Percentiles rank a stretch among this genome's conserved stretches.
Evolutionary conservation across 148 eudicot genomes (phyloP).

Genomic region (Cornus florida): DNA sequence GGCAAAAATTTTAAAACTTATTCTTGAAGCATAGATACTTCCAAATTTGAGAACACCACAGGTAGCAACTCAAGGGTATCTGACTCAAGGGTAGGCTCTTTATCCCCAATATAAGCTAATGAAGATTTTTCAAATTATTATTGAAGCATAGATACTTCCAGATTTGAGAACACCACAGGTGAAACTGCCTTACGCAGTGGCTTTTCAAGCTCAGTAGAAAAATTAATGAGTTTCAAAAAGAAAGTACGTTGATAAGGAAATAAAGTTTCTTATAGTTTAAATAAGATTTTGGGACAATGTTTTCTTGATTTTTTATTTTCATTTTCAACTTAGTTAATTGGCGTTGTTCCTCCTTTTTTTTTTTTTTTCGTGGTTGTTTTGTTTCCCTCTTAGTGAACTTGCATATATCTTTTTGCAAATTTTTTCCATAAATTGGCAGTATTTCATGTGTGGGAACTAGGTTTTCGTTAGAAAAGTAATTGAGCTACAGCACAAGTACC

Average conservation of each 20-base stretch:
- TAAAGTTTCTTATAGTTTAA: too few species aligned
- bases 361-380: neutral
- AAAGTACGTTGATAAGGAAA: too few species aligned
- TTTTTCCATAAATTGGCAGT: constrained; percentile 1
- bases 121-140: too few species aligned
- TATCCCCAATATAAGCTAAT: too few species aligned
- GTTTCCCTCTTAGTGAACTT: neutral
- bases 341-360: too few species aligned
- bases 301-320: neutral
- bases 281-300: neutral
- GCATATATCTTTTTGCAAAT: neutral
- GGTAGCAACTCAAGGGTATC: too few species aligned
- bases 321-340: neutral
- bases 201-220: too few species aligned
- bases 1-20: too few species aligned
- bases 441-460: constrained; percentile 21
- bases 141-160: neutral
- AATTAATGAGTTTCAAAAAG: too few species aligned
- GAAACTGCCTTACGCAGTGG: constrained; percentile 57
- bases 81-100: too few species aligned
- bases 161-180: neutral
- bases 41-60: too few species aligned
- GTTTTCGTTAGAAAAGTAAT: constrained; percentile 82
- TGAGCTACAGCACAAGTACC: constrained; percentile 87
- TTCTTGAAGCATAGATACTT: too few species aligned